These are phyloP conservation scores for Naganishia onofrii DNA, from an alignment of 768 basidiomycete species.

Conservation along the genomic window DNA sequence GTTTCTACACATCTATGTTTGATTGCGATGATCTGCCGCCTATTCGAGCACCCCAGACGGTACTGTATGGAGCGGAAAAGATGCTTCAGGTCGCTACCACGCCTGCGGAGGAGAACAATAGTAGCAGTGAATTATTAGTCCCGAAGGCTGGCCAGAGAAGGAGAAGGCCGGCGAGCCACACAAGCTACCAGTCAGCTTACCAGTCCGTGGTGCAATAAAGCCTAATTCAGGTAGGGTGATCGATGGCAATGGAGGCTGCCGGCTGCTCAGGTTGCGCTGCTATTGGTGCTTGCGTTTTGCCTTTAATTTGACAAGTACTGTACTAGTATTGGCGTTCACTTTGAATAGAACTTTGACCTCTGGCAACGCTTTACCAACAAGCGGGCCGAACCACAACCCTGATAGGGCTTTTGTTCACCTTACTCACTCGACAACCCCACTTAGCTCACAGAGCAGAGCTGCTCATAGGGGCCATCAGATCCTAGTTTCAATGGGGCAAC, in stretches of 20 bases:
- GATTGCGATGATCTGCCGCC: background rate
- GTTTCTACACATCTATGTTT: background rate
- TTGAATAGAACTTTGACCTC: no score
- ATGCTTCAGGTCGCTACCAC: background rate
- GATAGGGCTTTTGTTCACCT: no score
- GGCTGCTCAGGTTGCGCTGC: no score
- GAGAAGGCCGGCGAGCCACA: constrained; percentile 20
- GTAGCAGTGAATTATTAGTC: background rate
- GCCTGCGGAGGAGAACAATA: background rate
- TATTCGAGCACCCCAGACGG: background rate
- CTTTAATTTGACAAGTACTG: background rate
- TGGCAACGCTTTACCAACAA: no score
- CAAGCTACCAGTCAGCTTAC: no score
- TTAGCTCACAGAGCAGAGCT: no score
- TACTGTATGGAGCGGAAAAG: background rate
- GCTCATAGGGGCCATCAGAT: no score
- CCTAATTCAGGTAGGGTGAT: background rate
- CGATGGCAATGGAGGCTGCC: background rate
- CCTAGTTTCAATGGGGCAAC: no score
- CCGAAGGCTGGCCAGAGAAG: background rate
- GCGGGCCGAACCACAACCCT: no score
- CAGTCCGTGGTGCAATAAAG: background rate
- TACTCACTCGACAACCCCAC: no score
- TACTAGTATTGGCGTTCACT: no score
- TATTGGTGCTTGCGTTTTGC: constrained; percentile 2